Percentiles rank a stretch among this genome's conserved stretches.
These are phyloP conservation scores for Mucor sp. DNA, from an alignment of 371 early-diverging fungal species.

Conservation along the genomic window DNA sequence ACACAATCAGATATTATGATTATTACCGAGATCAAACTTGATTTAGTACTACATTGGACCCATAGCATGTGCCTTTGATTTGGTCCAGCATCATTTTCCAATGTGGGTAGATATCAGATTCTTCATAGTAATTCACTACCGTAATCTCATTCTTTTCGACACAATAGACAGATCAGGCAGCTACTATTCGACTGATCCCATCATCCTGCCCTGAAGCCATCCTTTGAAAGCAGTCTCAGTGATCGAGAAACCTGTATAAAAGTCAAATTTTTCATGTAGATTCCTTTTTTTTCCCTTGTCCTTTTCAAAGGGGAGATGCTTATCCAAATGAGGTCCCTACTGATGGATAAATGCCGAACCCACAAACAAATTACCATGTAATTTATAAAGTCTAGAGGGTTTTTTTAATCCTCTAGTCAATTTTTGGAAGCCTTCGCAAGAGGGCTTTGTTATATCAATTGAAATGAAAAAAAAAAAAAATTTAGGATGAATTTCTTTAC, in stretches of 20 bases:
- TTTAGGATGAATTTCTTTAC: neutral
- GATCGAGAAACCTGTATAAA: neutral
- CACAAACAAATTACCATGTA: slow-evolving; percentile 7
- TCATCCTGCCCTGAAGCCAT: neutral
- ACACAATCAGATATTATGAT: neutral
- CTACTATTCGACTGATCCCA: neutral
- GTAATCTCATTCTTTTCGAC: neutral
- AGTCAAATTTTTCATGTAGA: neutral
- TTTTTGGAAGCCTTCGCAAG: slow-evolving; percentile 25
- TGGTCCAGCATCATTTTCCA: neutral
- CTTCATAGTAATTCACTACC: no score
- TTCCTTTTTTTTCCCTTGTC: slow-evolving; percentile 23
- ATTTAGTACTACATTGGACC: neutral
- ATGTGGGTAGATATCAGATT: neutral
- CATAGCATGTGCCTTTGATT: neutral
- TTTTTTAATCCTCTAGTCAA: slow-evolving; percentile 19
- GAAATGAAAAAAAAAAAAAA: slow-evolving; percentile 1
- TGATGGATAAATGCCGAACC: slow-evolving; percentile 34
- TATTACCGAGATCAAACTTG: neutral
- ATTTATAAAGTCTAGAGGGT: slow-evolving; percentile 9
- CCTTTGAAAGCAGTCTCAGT: neutral
- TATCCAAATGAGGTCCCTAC: slow-evolving; percentile 30
- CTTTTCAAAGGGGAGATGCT: slow-evolving; percentile 34
- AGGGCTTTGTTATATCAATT: neutral
- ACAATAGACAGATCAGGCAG: neutral